Evolutionary conservation across 2,329 filamentous ascomycete genomes (phyloP), one percentile per base, ranked within the genome.

Genomic region (Penicillium crustosum): DNA sequence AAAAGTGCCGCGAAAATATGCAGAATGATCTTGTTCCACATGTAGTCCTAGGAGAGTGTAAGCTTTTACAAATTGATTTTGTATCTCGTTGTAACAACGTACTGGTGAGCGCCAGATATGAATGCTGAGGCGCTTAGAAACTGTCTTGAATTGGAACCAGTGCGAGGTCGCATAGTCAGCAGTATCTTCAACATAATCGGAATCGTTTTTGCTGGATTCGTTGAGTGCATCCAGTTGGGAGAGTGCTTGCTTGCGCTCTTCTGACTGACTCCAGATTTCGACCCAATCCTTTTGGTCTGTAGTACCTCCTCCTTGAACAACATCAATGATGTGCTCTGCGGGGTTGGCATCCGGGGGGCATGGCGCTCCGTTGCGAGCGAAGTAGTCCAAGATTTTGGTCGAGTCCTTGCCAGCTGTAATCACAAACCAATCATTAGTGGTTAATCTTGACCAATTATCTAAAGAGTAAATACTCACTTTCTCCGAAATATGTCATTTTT

Each of bases 401-500:
- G 59, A 84, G 4, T 73, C 66, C n/a, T 73, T 58, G 6, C 72
- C 72, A 35, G 70, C 69, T 73, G 19, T 29, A 36, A 4, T 15
- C n/a, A 59, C 5, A 21, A 23, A 17, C 49, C 19, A 13, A 31
- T 17, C 8, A 4, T n/a, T 27, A 31, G 31, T 33, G 12, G 31
- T 13, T 33, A 33, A 33, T 13, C 31, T 33, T 33, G 31, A 33
- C 5, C 12, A 33, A 33, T 6, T 33, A 2, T 2, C 31, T 6
- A 12, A 33, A 33, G 12, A 33, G 9, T 19, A 2, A 8, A 27
- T 4, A 60, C 70, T 66, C 53, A 72, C 70, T 77, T 55, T 82
- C 84, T 12, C 87, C 87, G 66, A 89, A 88, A 69, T 89, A 89
- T 1, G 86, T 83, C 1, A 84, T 87, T 63, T 83, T 82, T 9